phyloP scores from a whole-genome alignment of 768 basidiomycete species.

The Pleurotus djamor region DNA sequence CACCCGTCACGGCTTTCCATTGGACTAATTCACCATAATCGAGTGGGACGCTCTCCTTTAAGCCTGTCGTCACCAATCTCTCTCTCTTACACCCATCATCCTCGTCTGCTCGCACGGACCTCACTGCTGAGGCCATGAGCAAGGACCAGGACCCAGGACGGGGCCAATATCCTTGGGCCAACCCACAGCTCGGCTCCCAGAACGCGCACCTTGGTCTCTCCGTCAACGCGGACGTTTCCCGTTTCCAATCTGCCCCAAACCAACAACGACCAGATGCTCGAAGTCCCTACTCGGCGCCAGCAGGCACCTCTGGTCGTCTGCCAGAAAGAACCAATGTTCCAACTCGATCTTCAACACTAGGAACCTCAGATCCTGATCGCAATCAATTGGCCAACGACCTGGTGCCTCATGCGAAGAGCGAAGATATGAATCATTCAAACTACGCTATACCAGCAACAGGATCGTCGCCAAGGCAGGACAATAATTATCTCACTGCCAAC shows the following conservation, averaged over 20 bases:
- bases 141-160: slow-evolving; percentile 32
- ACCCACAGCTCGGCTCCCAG: slow-evolving; percentile 19
- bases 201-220: slow-evolving; percentile 16
- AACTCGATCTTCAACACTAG: slow-evolving; percentile 64
- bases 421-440: slow-evolving; percentile 63
- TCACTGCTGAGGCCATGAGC: slow-evolving; percentile 26
- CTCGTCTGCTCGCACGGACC: background rate
- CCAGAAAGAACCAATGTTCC: slow-evolving; percentile 56
- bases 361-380: slow-evolving; percentile 53
- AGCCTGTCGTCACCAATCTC: background rate
- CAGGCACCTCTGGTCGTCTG: slow-evolving; percentile 30
- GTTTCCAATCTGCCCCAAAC: slow-evolving; percentile 15
- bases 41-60: background rate
- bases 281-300: slow-evolving; percentile 31
- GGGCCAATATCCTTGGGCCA: slow-evolving; percentile 30
- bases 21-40: slow-evolving; percentile 1
- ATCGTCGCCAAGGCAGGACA: slow-evolving; percentile 37
- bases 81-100: background rate
- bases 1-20: background rate
- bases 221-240: slow-evolving; percentile 21
- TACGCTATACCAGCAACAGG: slow-evolving; percentile 20
- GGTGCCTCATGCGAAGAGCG: slow-evolving; percentile 58
- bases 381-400: slow-evolving; percentile 31
- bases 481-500: slow-evolving; percentile 45
- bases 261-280: slow-evolving; percentile 11